Evolutionary conservation across 371 early-diverging fungal genomes (phyloP), one percentile per base, ranked within the genome.

Genomic region (Actinomucor elegans): DNA sequence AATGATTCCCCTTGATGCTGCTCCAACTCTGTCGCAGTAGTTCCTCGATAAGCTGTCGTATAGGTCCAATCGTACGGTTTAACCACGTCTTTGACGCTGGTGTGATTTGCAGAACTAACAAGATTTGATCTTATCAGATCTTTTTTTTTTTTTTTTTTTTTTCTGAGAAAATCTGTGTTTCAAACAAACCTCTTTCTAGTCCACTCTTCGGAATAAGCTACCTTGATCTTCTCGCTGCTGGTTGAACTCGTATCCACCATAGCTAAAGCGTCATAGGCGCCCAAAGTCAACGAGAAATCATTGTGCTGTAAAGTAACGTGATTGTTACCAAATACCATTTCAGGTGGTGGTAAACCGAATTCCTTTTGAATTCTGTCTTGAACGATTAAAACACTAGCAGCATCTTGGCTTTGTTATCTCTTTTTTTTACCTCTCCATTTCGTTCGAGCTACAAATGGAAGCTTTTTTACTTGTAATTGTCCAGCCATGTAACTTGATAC

Each of bases 31-130:
- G 21, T 34, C 5, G 48, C 45, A 42, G 71, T 17, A 1, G 87
- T 80, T 5, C 96, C 96, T 34, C 61, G 63, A 73, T 96, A 94
- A 11, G 67, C 68, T 11, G 94, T 90, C 4, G 91, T 73, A 54
- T 90, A 95, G 0, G 96, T 96, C 98, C 98, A 97, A 64, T 97
- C 96, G 59, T 93, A 97, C 1, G 96, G 93, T 55, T 91, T 92
- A 38, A 90, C 75, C 1, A 90, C 85, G 48, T 90, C 85, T 45
- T 87, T 87, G 43, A 94, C 84, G 56, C 91, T 86, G 41, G 81
- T 82, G 59, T 83, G 81, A 55, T 84, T 84, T 20, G 60, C 72
- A 48, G 71, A 59, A 53, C 77, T 76, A 45, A 41, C 1, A 18
- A 34, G 1, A 41, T 32, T n/a, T 41, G 17, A 42, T 14, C 45